Conservation (phyloP, 2,329 filamentous ascomycete species). For the Sporothrix euskadiensis region DNA sequence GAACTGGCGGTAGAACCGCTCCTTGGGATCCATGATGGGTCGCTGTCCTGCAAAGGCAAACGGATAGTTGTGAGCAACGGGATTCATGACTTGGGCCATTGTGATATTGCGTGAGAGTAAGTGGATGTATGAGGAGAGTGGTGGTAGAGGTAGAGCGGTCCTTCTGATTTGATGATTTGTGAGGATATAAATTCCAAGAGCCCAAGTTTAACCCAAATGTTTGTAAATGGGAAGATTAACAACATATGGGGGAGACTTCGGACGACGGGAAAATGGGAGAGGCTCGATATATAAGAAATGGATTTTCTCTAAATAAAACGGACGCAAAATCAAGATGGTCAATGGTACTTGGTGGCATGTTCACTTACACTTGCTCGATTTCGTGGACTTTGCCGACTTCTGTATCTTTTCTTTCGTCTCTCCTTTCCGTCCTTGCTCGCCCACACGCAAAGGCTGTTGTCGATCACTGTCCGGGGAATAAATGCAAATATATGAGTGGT, state of each 20-base stretch:
- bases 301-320: not conserved
- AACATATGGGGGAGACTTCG: not conserved
- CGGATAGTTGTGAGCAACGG: constrained; percentile 30
- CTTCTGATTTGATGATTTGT: not conserved
- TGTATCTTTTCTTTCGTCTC: not conserved
- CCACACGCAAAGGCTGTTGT: not conserved
- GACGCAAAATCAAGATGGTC: not conserved
- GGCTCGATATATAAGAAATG: not conserved
- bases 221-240: not conserved
- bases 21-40: constrained; percentile 58
- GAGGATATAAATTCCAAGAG: not conserved
- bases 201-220: not conserved
- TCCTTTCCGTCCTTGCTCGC: not conserved
- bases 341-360: not conserved
- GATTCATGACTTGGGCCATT: constrained; percentile 18
- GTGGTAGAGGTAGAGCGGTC: not conserved
- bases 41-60: constrained; percentile 34
- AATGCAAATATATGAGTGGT: not conserved
- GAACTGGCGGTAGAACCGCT: constrained; percentile 83
- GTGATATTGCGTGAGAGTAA: not conserved
- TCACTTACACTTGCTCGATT: constrained; percentile 1
- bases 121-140: not conserved
- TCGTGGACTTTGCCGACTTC: not conserved
- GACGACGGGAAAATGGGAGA: not conserved
- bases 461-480: not conserved